phyloP scores from a whole-genome alignment of 495 filamentous ascomycete species.

The Lasiosphaeriaceae sp. region DNA sequence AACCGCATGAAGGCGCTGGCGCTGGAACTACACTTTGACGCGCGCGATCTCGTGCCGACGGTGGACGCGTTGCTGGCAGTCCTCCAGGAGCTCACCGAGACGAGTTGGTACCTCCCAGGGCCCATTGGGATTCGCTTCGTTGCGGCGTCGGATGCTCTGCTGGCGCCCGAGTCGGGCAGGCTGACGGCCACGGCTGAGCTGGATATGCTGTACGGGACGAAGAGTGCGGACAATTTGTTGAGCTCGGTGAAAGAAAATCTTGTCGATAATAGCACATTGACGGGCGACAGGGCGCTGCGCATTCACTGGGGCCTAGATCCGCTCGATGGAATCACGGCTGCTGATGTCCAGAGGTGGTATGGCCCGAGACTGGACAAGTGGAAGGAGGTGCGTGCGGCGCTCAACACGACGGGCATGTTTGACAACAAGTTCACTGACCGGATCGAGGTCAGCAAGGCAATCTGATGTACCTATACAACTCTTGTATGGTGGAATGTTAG shows the following conservation, averaged over 20 bases:
- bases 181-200: conserved; percentile 10
- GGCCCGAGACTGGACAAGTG: conserved; percentile 3
- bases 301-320: conserved; percentile 15
- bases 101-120: conserved; percentile 9
- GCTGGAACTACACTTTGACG: conserved; percentile 14
- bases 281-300: not conserved
- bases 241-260: conserved; percentile 8
- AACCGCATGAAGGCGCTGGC: conserved; percentile 7
- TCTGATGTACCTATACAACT: too few species aligned
- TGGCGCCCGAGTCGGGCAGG: conserved; percentile 11
- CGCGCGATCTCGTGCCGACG: not conserved
- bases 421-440: conserved; percentile 10
- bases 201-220: conserved; percentile 7
- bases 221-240: not conserved
- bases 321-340: conserved; percentile 1
- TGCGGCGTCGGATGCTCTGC: conserved; percentile 6
- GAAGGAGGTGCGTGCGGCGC: conserved; percentile 5
- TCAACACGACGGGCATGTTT: conserved; percentile 16
- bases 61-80: conserved; percentile 3
- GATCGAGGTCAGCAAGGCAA: not conserved
- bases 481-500: too few species aligned
- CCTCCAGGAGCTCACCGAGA: not conserved
- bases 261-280: not conserved
- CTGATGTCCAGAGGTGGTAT: conserved; percentile 10
- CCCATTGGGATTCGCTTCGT: conserved; percentile 12